Conservation (phyloP, 345 rosid species). For the Salix viminalis region DNA sequence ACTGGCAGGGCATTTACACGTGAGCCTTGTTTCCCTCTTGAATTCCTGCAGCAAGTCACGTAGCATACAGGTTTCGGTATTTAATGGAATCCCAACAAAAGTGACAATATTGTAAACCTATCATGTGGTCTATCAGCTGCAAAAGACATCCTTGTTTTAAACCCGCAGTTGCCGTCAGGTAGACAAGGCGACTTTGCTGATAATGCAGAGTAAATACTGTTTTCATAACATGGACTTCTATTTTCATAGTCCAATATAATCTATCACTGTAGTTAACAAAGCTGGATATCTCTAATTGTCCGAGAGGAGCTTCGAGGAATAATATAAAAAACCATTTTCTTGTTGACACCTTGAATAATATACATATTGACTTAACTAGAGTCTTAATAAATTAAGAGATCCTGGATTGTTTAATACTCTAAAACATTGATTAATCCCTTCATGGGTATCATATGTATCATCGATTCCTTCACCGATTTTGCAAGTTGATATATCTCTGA, state of each 20-base stretch:
- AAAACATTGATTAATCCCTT: not conserved
- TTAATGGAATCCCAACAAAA: not conserved
- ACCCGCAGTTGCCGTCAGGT: not conserved
- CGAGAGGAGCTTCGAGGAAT: not conserved
- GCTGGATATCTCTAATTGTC: not conserved
- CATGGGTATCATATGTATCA: not conserved
- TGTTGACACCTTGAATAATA: not conserved
- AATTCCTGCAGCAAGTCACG: constrained; percentile 43
- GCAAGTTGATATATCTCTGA: not conserved
- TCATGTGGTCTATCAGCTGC: not conserved
- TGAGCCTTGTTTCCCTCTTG: constrained; percentile 88
- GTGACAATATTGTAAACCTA: not conserved
- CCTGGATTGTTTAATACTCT: not conserved
- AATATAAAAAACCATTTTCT: not conserved
- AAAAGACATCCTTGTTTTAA: not conserved
- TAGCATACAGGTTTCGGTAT: not conserved
- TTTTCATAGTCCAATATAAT: no score
- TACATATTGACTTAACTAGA: not conserved
- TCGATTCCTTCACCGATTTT: not conserved
- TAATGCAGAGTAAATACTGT: not conserved
- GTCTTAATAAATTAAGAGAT: not conserved
- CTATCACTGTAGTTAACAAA: no score
- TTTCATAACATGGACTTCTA: not conserved
- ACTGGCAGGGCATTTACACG: constrained; percentile 70
- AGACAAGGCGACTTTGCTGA: not conserved